phyloP scores from a whole-genome alignment of 306 rosid genomes.

The Arachis stenosperma region DNA sequence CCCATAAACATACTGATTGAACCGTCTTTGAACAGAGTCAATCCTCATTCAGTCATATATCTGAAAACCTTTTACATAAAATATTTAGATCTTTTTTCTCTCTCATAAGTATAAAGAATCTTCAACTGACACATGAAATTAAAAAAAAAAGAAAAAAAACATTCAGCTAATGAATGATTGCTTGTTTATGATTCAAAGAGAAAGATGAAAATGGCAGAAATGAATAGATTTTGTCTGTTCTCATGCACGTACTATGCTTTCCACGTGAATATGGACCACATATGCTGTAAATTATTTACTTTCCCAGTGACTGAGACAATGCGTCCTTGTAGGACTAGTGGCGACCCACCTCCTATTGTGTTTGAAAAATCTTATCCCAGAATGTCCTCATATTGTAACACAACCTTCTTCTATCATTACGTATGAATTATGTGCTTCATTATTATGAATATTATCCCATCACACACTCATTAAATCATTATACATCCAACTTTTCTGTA shows the following conservation, averaged over 20 bases:
- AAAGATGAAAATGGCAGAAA: background rate
- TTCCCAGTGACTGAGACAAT: constrained; percentile 46
- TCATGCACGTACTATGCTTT: constrained; percentile 54
- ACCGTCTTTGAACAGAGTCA: constrained; percentile 38
- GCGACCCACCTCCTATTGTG: constrained; percentile 28
- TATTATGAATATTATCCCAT: background rate
- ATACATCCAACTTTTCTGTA: background rate
- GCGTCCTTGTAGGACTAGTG: constrained; percentile 41
- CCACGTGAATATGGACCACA: constrained; percentile 67
- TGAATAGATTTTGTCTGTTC: constrained; percentile 53
- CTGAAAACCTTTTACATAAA: constrained; percentile 30
- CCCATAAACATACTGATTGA: constrained; percentile 35
- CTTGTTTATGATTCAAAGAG: constrained; percentile 44
- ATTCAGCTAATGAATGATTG: constrained; percentile 31
- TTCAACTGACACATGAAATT: constrained; percentile 17
- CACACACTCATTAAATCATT: background rate
- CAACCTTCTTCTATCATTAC: background rate
- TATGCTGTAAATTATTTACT: constrained; percentile 35
- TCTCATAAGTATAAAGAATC: constrained; percentile 40
- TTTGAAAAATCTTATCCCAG: constrained; percentile 18
- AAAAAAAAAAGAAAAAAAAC: background rate
- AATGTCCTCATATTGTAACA: background rate
- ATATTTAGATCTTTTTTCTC: constrained; percentile 11
- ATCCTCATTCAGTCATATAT: constrained; percentile 26
- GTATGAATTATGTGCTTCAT: background rate